A percentile compares a stretch with the other conserved stretches of the same genome.
Evolutionary conservation across 106 monocot species (phyloP).

Genomic region (Agapanthus africanus): DNA sequence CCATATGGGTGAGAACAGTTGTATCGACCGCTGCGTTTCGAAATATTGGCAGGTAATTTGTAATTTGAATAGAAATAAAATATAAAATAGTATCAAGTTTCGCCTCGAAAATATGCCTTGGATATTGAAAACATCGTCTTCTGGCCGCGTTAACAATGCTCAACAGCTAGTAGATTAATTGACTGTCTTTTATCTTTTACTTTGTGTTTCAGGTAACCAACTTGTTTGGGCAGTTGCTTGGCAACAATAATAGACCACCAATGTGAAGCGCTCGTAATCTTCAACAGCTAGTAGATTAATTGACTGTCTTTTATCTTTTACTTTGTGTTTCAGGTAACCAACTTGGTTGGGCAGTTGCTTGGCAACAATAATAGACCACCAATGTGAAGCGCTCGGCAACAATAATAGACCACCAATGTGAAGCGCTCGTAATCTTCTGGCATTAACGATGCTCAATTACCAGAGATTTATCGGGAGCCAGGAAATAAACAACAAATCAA

Average conservation of each 20-base stretch:
- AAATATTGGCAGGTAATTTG: constrained; percentile 96
- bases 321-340: constrained; percentile 6
- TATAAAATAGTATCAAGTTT: too few species aligned
- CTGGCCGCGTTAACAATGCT: too few species aligned
- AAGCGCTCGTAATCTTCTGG: too few species aligned
- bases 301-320: not conserved
- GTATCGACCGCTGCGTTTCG: constrained; percentile 95
- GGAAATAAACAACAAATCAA: too few species aligned
- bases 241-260: not conserved
- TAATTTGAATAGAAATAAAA: too few species aligned
- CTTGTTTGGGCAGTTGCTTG: constrained; percentile 3
- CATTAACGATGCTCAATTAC: too few species aligned
- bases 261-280: too few species aligned
- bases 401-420: constrained; percentile 3
- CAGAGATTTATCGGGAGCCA: too few species aligned
- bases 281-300: too few species aligned
- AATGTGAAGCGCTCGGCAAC: constrained; percentile 12
- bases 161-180: not conserved
- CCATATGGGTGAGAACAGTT: constrained; percentile 97
- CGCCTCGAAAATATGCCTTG: too few species aligned
- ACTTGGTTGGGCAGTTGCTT: constrained; percentile 14
- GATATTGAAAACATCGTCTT: not conserved
- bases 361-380: constrained; percentile 7
- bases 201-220: not conserved
- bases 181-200: not conserved